Evolutionary conservation across 306 rosid genomes (phyloP).

Genomic region (Quercus robur): DNA sequence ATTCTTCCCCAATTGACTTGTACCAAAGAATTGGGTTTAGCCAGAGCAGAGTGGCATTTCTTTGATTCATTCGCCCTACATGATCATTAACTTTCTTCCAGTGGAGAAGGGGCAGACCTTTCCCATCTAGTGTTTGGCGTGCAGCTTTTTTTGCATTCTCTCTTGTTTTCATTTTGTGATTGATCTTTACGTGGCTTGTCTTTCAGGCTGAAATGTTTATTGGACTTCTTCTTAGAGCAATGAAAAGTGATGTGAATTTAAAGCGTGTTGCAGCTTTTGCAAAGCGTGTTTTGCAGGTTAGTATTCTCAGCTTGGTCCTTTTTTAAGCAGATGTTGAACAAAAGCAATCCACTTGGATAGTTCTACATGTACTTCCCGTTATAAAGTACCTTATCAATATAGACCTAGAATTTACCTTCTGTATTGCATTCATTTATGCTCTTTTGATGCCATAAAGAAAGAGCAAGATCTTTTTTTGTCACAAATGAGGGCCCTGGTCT

Average conservation of each 20-base stretch:
- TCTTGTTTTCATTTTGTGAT: neutral
- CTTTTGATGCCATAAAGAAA: neutral
- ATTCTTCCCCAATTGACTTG: neutral
- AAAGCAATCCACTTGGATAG: neutral
- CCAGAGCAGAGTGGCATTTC: neutral
- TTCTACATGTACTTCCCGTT: neutral
- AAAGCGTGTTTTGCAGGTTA: slow-evolving; percentile 83
- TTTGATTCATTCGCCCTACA: too few relatives aligned
- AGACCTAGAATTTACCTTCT: neutral
- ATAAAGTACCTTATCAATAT: neutral
- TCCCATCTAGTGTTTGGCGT: neutral
- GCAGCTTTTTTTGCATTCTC: neutral
- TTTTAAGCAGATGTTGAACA: neutral
- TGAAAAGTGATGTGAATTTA: slow-evolving; percentile 85
- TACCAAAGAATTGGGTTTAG: neutral
- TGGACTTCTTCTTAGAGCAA: slow-evolving; percentile 84
- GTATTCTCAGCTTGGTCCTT: slow-evolving; percentile 1
- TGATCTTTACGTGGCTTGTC: slow-evolving; percentile 3
- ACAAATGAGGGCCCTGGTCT: neutral
- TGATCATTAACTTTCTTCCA: too few relatives aligned
- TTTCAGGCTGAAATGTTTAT: slow-evolving; percentile 90
- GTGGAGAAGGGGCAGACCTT: too few relatives aligned
- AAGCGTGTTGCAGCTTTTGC: slow-evolving; percentile 90
- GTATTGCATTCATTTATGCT: neutral
- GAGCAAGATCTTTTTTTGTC: neutral